Base-by-base conservation (phyloP, 495 filamentous ascomycete genomes). In the Podospora bellae-mahoneyi region DNA sequence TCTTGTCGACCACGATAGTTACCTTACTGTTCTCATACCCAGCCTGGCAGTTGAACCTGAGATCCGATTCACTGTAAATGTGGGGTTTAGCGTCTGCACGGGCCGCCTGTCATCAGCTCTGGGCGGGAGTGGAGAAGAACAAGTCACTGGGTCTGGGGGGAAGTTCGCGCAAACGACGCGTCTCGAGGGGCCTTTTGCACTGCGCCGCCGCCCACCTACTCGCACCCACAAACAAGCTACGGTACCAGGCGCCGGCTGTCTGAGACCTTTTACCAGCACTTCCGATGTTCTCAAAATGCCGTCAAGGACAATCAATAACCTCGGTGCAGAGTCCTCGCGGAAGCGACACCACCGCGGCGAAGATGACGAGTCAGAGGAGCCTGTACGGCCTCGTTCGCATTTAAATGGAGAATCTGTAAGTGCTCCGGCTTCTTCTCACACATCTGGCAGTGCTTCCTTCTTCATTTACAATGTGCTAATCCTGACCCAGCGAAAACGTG, bases 321-420 rank as follows among this genome's bases (percentile, higher is more conserved):
- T 65, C 28, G 70, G 56, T 61, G 73, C 60, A 19, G 72, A 71
- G 72, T 69, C 73, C 67, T 74, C 73, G 0, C 62, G 75, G 13
- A 77, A 77, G 60, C 75, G 75, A 66, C 70, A 75, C 27, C 82
- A 84, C 19, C 72, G 61, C 23, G 72, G 82, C n/a, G 80, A 77
- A n/a, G 81, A 84, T 53, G 80, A 81, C 2, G 83, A 88, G 28
- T 75, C 78, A 44, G 71, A 82, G 16, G 82, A 84, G 20, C 73
- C 84, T 16, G 78, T 80, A 55, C 78, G 79, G 53, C 79, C 82
- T 13, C 81, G 75, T 66, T 84, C 83, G 13, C 78, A 72, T 65
- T 70, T 84, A 53, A 75, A 79, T 57, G 78, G 79, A 61, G 75
- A 83, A 62, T 75, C 78, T 60, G 86, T 88, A 71, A 69, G 83